phyloP scores from a whole-genome alignment of 1,139 yeast genomes.

The Yamadazyma conglobata region DNA sequence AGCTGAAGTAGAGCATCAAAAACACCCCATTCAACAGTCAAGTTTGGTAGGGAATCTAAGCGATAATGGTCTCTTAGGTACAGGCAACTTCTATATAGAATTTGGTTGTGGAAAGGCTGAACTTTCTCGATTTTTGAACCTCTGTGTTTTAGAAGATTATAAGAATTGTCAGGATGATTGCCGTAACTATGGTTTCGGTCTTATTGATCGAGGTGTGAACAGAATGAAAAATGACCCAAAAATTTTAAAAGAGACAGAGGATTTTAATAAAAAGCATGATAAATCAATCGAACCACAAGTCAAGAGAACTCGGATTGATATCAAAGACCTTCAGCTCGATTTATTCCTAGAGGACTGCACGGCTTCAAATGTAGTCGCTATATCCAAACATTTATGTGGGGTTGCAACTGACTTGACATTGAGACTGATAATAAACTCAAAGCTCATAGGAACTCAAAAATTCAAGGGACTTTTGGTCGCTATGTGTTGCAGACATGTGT shows the following conservation, averaged over 20 bases:
- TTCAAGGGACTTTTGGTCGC: constrained; percentile 71
- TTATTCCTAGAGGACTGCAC: constrained; percentile 32
- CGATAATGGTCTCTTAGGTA: constrained; percentile 34
- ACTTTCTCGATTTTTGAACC: constrained; percentile 63
- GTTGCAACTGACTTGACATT: constrained; percentile 88
- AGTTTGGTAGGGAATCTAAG: constrained; percentile 72
- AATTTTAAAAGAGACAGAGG: constrained; percentile 50
- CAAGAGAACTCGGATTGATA: constrained; percentile 66
- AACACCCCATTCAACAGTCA: constrained; percentile 81
- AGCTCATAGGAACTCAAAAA: constrained; percentile 13
- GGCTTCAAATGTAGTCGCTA: constrained; percentile 44
- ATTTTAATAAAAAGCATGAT: constrained; percentile 13
- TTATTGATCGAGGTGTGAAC: constrained; percentile 75
- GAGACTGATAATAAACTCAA: constrained; percentile 55
- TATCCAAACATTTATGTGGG: constrained; percentile 89
- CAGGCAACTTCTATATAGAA: constrained; percentile 52
- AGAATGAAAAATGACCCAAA: constrained; percentile 77
- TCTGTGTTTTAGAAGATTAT: constrained; percentile 31
- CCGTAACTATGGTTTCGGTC: constrained; percentile 44
- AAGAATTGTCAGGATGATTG: neutral
- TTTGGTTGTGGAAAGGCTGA: constrained; percentile 94
- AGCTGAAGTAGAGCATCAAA: constrained; percentile 44
- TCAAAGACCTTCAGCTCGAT: constrained; percentile 65
- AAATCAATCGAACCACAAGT: constrained; percentile 28
- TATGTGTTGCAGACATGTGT: constrained; percentile 94